A percentile compares a stretch with the other conserved stretches of the same genome.
phyloP scores from a whole-genome alignment of 176 grass and related monocot species.

The Triticum dicoccoides region DNA sequence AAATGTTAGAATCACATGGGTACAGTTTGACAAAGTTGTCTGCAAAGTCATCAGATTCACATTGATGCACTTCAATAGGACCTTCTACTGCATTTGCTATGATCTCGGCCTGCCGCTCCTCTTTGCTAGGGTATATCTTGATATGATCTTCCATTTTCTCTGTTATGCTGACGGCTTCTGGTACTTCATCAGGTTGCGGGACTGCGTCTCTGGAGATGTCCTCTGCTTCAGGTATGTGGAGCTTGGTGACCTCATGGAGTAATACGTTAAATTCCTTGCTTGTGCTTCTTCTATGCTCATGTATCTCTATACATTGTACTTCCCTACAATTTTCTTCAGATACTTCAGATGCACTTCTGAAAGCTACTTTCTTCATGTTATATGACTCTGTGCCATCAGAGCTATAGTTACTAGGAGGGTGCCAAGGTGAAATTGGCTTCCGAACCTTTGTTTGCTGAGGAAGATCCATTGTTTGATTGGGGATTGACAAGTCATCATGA shows the following conservation, averaged over 20 bases:
- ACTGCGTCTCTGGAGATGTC: conserved; percentile 25
- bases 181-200: conserved; percentile 18
- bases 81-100: conserved; percentile 29
- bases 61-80: conserved; percentile 25
- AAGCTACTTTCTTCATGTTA: conserved; percentile 32
- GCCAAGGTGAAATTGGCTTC: conserved; percentile 31
- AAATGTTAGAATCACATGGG: conserved; percentile 32
- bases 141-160: conserved; percentile 39
- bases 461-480: conserved; percentile 21
- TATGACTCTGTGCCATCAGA: conserved; percentile 43
- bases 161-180: conserved; percentile 21
- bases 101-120: conserved; percentile 20
- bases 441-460: conserved; percentile 30
- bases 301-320: conserved; percentile 78
- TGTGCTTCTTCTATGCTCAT: conserved; percentile 44
- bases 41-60: conserved; percentile 20
- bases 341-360: conserved; percentile 39
- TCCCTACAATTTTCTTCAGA: conserved; percentile 89
- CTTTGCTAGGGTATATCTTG: conserved; percentile 17
- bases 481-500: conserved; percentile 22
- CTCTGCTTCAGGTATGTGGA: conserved; percentile 49
- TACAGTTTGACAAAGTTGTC: conserved; percentile 39
- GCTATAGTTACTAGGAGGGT: conserved; percentile 47
- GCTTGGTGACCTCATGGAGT: conserved; percentile 37
- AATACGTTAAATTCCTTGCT: conserved; percentile 45